Conservation (phyloP, 108 stramenopile species). For the Conticribra guillardii region DNA sequence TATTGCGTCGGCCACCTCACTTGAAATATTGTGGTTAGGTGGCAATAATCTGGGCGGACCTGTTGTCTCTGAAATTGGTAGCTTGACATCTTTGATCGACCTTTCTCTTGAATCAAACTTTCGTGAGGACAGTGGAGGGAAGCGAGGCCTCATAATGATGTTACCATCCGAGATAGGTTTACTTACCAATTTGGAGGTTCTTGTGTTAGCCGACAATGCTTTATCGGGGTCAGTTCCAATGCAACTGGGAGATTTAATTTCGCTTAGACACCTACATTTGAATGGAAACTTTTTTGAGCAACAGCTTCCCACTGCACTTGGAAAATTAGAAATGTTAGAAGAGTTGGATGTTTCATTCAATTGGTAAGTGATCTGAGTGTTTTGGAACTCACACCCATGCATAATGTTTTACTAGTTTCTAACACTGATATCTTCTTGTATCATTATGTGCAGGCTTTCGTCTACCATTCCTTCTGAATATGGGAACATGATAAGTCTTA, state of each 20-base stretch:
- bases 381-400: background rate
- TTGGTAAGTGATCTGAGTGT: conserved; percentile 25
- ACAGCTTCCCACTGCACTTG: conserved; percentile 32
- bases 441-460: conserved; percentile 50
- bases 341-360: conserved; percentile 43
- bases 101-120: conserved; percentile 44
- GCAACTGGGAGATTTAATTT: conserved; percentile 40
- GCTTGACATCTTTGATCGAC: conserved; percentile 29
- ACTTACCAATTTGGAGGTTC: conserved; percentile 33
- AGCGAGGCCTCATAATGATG: conserved; percentile 26
- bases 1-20: conserved; percentile 24
- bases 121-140: conserved; percentile 19
- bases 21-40: conserved; percentile 51
- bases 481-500: conserved; percentile 41
- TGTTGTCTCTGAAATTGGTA: conserved; percentile 41
- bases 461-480: conserved; percentile 44
- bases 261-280: conserved; percentile 34
- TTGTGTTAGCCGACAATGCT: conserved; percentile 32
- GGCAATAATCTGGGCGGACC: conserved; percentile 48
- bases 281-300: conserved; percentile 40
- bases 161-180: conserved; percentile 33
- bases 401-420: no score
- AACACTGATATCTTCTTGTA: no score
- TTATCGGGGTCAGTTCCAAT: conserved; percentile 35
- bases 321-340: conserved; percentile 41